Evolutionary conservation across 148 eudicot species (phyloP).

Genomic region (Vaccinium vitisidaea): DNA sequence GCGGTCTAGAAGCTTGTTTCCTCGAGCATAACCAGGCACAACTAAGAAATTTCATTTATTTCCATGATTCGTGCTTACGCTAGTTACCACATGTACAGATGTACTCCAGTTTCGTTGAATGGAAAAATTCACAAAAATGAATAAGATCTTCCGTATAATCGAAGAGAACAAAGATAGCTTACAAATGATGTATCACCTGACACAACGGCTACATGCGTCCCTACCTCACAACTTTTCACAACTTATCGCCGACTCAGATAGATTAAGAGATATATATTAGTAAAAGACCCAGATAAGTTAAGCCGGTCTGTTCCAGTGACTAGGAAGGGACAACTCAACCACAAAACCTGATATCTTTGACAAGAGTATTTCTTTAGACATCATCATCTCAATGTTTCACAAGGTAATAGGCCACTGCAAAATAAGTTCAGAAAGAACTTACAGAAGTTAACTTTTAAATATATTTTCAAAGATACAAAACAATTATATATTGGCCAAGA

Average conservation of each 20-base stretch:
- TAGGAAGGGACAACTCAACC: neutral
- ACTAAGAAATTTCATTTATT: neutral
- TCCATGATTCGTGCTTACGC: neutral
- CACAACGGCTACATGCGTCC: neutral
- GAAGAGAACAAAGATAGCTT: neutral
- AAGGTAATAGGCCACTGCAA: neutral
- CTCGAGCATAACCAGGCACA: too few species aligned
- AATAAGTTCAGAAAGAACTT: neutral
- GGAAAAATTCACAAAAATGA: neutral
- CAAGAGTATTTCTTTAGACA: conserved; percentile 1
- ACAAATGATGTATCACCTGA: neutral
- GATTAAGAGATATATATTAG: neutral
- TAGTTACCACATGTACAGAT: neutral
- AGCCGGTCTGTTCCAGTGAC: neutral
- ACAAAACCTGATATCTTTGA: neutral
- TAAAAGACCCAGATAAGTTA: neutral
- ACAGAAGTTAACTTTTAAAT: neutral
- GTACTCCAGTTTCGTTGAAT: neutral
- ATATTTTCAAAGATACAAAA: neutral
- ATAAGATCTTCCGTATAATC: neutral
- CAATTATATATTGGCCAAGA: conserved; percentile 1
- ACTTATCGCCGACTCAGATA: neutral
- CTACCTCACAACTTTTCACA: neutral
- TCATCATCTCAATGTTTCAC: neutral
- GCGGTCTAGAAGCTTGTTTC: neutral